These are phyloP conservation scores for Eucalyptus polybractea DNA, from an alignment of 345 rosid species.

Conservation along the genomic window DNA sequence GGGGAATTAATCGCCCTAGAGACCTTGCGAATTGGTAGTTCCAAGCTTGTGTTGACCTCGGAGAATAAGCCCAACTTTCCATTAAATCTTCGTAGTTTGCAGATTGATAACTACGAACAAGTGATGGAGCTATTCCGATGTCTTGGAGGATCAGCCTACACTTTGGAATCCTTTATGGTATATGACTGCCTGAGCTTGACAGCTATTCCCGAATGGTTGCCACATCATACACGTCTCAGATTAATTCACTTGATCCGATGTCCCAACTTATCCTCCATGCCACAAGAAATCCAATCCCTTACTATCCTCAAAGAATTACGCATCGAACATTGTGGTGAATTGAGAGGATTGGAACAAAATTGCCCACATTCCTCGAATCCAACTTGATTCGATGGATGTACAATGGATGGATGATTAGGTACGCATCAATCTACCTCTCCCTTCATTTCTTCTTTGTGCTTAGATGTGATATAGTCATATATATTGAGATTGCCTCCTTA, in stretches of 20 bases:
- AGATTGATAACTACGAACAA: accelerated
- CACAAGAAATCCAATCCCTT: not conserved
- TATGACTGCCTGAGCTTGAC: not conserved
- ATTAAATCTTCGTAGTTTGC: accelerated
- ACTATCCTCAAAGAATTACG: accelerated
- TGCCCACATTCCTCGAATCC: not conserved
- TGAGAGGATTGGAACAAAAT: not conserved
- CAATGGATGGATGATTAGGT: not conserved
- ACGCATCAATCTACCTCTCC: too few species aligned
- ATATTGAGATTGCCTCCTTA: not conserved
- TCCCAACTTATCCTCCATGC: not conserved
- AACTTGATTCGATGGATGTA: accelerated
- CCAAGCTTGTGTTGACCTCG: not conserved
- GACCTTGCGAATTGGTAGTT: accelerated
- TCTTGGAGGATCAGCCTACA: not conserved
- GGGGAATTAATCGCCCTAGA: not conserved
- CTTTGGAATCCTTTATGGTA: not conserved
- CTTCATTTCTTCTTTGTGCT: too few species aligned
- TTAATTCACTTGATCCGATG: not conserved
- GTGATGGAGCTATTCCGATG: not conserved
- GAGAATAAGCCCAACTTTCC: not conserved
- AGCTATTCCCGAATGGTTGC: accelerated
- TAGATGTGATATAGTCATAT: accelerated
- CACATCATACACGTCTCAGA: too few species aligned
- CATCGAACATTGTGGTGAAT: accelerated